Percentiles rank a stretch among this genome's conserved stretches.
Evolutionary conservation across 2,329 filamentous ascomycete species (phyloP).

Genomic region (Coniochaeta sp.): DNA sequence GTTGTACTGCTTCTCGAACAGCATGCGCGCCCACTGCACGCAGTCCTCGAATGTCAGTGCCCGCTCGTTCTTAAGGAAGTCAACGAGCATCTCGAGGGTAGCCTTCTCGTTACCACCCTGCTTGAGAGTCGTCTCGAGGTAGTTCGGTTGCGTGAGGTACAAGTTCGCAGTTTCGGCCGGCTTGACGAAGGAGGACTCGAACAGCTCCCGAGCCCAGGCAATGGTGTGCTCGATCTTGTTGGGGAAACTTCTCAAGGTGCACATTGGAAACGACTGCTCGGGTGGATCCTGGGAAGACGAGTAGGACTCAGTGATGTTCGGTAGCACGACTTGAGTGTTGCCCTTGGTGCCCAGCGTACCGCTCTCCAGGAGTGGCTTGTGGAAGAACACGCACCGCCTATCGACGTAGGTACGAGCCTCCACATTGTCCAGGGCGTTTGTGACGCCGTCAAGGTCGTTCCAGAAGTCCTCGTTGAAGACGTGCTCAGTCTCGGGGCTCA

Average conservation of each 20-base stretch:
- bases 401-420: slow-evolving; percentile 96
- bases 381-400: slow-evolving; percentile 94
- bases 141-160: slow-evolving; percentile 87
- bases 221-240: slow-evolving; percentile 99
- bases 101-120: slow-evolving; percentile 93
- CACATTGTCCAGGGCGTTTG: slow-evolving; percentile 95
- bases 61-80: slow-evolving; percentile 87
- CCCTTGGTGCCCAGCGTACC: slow-evolving; percentile 98
- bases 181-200: slow-evolving; percentile 89
- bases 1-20: slow-evolving; percentile 96
- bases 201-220: slow-evolving; percentile 93
- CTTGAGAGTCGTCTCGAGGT: slow-evolving; percentile 78
- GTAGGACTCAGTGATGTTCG: slow-evolving; percentile 89
- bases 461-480: slow-evolving; percentile 95
- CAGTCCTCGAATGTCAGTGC: slow-evolving; percentile 92
- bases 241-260: slow-evolving; percentile 92
- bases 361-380: slow-evolving; percentile 90
- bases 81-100: slow-evolving; percentile 81
- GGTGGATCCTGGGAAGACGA: slow-evolving; percentile 92
- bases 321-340: slow-evolving; percentile 93
- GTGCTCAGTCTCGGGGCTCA: slow-evolving; percentile 85
- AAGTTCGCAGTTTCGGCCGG: slow-evolving; percentile 91
- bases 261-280: slow-evolving; percentile 99
- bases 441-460: slow-evolving; percentile 80
- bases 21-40: slow-evolving; percentile 85